Percentiles rank a stretch among this genome's conserved stretches.
Evolutionary conservation across 352 stramenopile genomes (phyloP).

Genomic region (Pythium brachiatum): DNA sequence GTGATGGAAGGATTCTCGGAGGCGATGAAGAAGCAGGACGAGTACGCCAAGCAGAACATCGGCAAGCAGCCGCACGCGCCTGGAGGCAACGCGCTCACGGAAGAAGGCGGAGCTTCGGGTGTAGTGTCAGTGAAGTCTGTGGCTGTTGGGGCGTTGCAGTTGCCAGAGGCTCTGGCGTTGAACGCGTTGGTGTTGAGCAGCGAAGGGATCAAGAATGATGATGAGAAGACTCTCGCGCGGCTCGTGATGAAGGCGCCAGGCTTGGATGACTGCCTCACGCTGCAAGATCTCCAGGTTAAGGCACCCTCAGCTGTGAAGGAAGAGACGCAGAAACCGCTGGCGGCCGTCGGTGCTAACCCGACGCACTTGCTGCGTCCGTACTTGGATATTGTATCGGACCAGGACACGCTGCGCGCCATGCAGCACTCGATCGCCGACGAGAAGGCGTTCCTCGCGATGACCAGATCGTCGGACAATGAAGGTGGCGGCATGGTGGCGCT

Average conservation of each 20-base stretch:
- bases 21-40: conserved; percentile 70
- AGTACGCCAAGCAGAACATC: conserved; percentile 78
- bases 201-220: neutral
- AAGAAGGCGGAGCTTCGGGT: conserved; percentile 2
- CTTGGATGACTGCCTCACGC: conserved; percentile 48
- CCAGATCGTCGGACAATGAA: conserved; percentile 29
- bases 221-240: conserved; percentile 34
- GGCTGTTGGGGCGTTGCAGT: conserved; percentile 29
- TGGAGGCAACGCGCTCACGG: conserved; percentile 58
- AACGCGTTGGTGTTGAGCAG: conserved; percentile 35
- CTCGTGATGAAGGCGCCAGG: conserved; percentile 57
- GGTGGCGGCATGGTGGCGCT: conserved; percentile 56
- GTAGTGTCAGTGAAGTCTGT: neutral
- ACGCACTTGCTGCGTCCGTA: conserved; percentile 59
- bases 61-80: conserved; percentile 74
- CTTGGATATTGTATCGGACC: conserved; percentile 56
- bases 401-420: conserved; percentile 49
- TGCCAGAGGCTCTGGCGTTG: conserved; percentile 20
- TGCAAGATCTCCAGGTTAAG: conserved; percentile 34
- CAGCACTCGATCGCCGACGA: conserved; percentile 58
- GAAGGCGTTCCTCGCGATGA: conserved; percentile 58
- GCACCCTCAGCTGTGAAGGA: neutral
- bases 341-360: conserved; percentile 57
- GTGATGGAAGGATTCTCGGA: conserved; percentile 56
- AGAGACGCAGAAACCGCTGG: conserved; percentile 11